These are phyloP conservation scores for Cercospora berteroae DNA, from an alignment of 2,329 filamentous ascomycete species.

Conservation along the genomic window DNA sequence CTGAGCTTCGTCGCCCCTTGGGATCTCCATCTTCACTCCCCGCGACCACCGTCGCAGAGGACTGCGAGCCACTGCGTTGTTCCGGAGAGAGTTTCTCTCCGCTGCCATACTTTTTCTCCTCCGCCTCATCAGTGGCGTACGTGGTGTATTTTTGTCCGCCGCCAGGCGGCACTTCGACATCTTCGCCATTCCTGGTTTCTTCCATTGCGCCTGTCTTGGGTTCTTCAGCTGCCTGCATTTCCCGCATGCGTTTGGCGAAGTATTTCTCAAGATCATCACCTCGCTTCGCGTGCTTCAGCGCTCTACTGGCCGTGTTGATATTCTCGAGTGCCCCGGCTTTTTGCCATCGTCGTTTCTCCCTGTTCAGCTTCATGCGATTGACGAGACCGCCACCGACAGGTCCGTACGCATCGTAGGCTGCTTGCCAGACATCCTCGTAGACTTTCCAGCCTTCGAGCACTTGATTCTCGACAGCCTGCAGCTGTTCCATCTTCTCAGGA, in stretches of 20 bases:
- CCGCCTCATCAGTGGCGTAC: slow-evolving; percentile 1
- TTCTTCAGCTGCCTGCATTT: slow-evolving; percentile 6
- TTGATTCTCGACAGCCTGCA: slow-evolving; percentile 22
- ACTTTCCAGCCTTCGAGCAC: slow-evolving; percentile 36
- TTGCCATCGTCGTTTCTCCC: slow-evolving; percentile 34
- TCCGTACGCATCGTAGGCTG: slow-evolving; percentile 26
- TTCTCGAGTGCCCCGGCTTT: slow-evolving; percentile 38
- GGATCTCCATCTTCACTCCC: slow-evolving; percentile 3
- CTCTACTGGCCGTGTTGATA: slow-evolving; percentile 32
- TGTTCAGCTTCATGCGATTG: slow-evolving; percentile 25
- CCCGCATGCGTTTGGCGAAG: slow-evolving; percentile 19
- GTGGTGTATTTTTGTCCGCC: slow-evolving; percentile 4
- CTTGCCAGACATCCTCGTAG: slow-evolving; percentile 36
- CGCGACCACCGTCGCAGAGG: neutral
- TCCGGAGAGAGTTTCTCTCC: neutral
- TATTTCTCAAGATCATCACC: slow-evolving; percentile 33
- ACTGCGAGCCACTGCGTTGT: neutral
- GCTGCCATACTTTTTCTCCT: slow-evolving; percentile 3
- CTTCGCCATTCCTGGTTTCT: neutral
- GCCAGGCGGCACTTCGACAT: slow-evolving; percentile 2
- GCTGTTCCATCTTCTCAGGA: slow-evolving; percentile 15
- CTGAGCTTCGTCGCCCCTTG: neutral
- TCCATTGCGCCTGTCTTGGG: slow-evolving; percentile 1
- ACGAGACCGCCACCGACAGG: slow-evolving; percentile 25
- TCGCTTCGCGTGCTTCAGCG: slow-evolving; percentile 29